Evolutionary conservation across 2,329 filamentous ascomycete genomes (phyloP).

Genomic region (Alternaria conjuncta): DNA sequence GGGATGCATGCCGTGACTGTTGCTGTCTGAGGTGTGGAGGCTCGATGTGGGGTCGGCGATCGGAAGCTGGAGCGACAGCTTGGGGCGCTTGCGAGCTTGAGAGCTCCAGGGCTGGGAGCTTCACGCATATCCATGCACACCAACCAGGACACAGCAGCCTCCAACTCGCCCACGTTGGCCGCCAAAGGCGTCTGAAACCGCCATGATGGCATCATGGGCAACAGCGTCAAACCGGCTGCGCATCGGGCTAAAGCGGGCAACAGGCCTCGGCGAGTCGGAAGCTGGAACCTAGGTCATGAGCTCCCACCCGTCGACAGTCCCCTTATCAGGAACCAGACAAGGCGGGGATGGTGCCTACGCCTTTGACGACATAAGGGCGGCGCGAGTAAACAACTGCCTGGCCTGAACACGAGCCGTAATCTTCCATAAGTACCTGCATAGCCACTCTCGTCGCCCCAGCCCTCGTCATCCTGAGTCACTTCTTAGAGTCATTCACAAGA

Average conservation of each 20-base stretch:
- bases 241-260: slow-evolving; percentile 27
- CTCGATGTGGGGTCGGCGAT: slow-evolving; percentile 28
- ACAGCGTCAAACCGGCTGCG: slow-evolving; percentile 34
- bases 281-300: slow-evolving; percentile 24
- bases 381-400: slow-evolving; percentile 22
- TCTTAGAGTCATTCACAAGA: slow-evolving; percentile 43
- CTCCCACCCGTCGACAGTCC: slow-evolving; percentile 31
- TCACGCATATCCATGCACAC: slow-evolving; percentile 11
- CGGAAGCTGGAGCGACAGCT: slow-evolving; percentile 16
- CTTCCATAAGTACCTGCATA: slow-evolving; percentile 31
- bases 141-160: slow-evolving; percentile 29
- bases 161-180: slow-evolving; percentile 44
- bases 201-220: slow-evolving; percentile 40
- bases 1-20: slow-evolving; percentile 33
- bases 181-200: slow-evolving; percentile 40
- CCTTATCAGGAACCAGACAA: slow-evolving; percentile 36
- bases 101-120: slow-evolving; percentile 9
- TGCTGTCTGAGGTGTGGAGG: slow-evolving; percentile 29
- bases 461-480: slow-evolving; percentile 41
- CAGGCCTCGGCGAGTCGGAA: slow-evolving; percentile 42
- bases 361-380: slow-evolving; percentile 37
- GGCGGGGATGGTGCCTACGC: slow-evolving; percentile 32
- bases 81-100: slow-evolving; percentile 8
- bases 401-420: slow-evolving; percentile 25
- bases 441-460: slow-evolving; percentile 32